phyloP scores from a whole-genome alignment of 1,284 basidiomycete genomes.

The Leccinum subfulvum region DNA sequence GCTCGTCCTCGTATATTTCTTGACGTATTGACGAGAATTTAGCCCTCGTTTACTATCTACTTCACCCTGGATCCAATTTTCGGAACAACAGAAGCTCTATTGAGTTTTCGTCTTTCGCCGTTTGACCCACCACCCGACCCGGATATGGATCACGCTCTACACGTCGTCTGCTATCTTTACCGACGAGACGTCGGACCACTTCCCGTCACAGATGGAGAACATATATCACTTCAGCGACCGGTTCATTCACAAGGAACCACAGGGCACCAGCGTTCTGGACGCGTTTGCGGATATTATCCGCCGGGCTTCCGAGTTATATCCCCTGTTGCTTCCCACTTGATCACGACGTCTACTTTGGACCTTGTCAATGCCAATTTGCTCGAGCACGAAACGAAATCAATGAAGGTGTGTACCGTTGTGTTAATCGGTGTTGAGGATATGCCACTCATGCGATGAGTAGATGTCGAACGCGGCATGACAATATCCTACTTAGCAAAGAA shows the following conservation, averaged over 20 bases:
- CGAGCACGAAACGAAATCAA: not conserved
- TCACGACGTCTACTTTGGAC: not conserved
- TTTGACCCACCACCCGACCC: not conserved
- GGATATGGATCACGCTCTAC: not conserved
- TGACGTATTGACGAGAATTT: not conserved
- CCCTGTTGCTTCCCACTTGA: not conserved
- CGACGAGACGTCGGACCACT: not conserved
- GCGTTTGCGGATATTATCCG: not conserved
- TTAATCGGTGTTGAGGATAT: not conserved
- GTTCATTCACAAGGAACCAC: not conserved
- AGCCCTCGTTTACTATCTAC: constrained; percentile 4
- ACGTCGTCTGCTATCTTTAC: not conserved
- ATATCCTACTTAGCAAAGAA: not conserved
- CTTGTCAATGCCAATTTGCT: not conserved
- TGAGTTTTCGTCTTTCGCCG: no score
- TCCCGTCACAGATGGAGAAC: not conserved
- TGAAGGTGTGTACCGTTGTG: not conserved
- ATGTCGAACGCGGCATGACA: not conserved
- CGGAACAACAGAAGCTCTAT: not conserved
- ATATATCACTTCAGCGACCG: not conserved
- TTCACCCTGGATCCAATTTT: constrained; percentile 3
- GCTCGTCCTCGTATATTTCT: not conserved
- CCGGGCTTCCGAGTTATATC: not conserved
- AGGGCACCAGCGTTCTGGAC: not conserved
- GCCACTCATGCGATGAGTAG: not conserved